A percentile compares a stretch with the other conserved stretches of the same genome.
These are phyloP conservation scores for Mycena alexandri DNA, from an alignment of 768 basidiomycete species.

Conservation along the genomic window DNA sequence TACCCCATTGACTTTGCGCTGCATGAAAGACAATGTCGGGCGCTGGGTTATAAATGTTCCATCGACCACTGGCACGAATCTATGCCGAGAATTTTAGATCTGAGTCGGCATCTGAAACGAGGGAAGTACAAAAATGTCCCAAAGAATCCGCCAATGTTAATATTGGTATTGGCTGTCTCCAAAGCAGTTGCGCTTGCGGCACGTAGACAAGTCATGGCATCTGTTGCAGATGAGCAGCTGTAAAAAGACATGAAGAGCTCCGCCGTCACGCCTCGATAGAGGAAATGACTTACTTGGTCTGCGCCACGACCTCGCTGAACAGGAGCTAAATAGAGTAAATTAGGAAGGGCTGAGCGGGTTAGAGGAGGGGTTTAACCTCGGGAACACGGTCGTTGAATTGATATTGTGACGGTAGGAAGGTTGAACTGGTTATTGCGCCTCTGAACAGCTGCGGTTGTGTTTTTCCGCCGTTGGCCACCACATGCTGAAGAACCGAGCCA, in stretches of 20 bases:
- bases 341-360: neutral
- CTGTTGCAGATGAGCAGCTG: slow-evolving; percentile 40
- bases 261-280: neutral
- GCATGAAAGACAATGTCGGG: slow-evolving; percentile 45
- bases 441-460: slow-evolving; percentile 44
- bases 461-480: slow-evolving; percentile 9
- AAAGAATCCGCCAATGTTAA: slow-evolving; percentile 44
- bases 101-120: no score
- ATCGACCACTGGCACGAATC: slow-evolving; percentile 53
- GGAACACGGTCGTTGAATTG: slow-evolving; percentile 43
- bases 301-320: slow-evolving; percentile 40
- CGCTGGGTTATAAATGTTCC: slow-evolving; percentile 50
- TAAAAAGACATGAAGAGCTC: neutral
- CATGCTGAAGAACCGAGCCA: slow-evolving; percentile 14
- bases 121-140: slow-evolving; percentile 13
- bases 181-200: slow-evolving; percentile 38
- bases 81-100: no score
- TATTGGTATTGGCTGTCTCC: slow-evolving; percentile 42
- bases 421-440: slow-evolving; percentile 49
- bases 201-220: slow-evolving; percentile 39
- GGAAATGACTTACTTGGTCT: slow-evolving; percentile 33
- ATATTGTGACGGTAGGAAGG: slow-evolving; percentile 50
- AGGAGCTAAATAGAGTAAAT: slow-evolving; percentile 23
- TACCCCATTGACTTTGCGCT: slow-evolving; percentile 49
- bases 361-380: slow-evolving; percentile 13